Conservation (phyloP, 345 rosid genomes). For the Cardamine occulta region DNA sequence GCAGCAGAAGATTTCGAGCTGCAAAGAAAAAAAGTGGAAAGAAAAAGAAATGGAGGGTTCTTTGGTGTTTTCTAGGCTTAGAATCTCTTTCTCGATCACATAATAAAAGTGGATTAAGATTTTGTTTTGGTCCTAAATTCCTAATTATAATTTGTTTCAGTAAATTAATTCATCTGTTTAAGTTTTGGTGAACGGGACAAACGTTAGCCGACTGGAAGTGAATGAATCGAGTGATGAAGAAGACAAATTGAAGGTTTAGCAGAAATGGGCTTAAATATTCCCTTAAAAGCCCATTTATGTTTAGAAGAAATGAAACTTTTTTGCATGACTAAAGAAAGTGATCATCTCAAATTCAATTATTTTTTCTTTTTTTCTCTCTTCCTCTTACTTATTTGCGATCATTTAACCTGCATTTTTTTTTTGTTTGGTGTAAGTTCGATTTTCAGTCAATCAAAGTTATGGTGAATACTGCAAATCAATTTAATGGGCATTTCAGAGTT, state of each 20-base stretch:
- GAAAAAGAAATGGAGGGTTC: neutral
- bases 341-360: too few relatives aligned
- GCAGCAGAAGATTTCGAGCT: conserved; percentile 14
- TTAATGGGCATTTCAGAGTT: neutral
- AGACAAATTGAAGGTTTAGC: neutral
- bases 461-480: neutral
- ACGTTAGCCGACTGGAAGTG: conserved; percentile 16
- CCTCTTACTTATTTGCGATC: too few relatives aligned
- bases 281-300: neutral
- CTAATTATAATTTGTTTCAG: neutral
- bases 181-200: neutral
- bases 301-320: too few relatives aligned
- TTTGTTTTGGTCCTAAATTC: conserved; percentile 10
- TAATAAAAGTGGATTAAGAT: conserved; percentile 34
- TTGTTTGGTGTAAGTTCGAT: too few relatives aligned
- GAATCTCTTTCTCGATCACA: conserved; percentile 41
- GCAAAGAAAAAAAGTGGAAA: neutral
- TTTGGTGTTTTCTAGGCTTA: conserved; percentile 37
- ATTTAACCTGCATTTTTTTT: too few relatives aligned
- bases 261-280: neutral
- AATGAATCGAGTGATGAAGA: neutral
- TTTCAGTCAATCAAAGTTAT: too few relatives aligned
- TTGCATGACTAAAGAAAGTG: too few relatives aligned
- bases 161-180: conserved; percentile 12
- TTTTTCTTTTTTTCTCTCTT: too few relatives aligned